These are phyloP conservation scores for Paramyrothecium roridum DNA, from an alignment of 2,329 filamentous ascomycete genomes.

Conservation along the genomic window DNA sequence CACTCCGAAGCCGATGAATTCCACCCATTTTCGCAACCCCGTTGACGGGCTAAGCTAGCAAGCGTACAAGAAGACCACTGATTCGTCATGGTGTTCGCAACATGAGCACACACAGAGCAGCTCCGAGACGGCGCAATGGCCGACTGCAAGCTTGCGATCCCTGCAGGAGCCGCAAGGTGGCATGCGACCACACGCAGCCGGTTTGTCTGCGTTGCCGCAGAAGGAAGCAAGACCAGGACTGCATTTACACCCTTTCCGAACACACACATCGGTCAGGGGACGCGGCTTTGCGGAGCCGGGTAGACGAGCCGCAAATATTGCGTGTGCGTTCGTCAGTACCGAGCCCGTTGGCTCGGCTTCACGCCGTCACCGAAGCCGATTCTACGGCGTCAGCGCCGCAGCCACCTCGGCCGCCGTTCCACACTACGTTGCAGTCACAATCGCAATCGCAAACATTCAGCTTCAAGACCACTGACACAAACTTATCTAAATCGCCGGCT, in stretches of 20 bases:
- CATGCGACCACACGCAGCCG: slow-evolving; percentile 33
- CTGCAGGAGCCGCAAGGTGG: slow-evolving; percentile 9
- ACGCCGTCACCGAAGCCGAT: not conserved
- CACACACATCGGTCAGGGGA: no score
- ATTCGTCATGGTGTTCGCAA: not conserved
- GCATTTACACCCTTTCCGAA: slow-evolving; percentile 5
- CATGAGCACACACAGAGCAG: not conserved
- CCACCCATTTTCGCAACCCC: not conserved
- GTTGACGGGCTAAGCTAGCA: not conserved
- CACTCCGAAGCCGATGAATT: no score
- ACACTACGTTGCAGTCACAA: no score
- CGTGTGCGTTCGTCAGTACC: not conserved
- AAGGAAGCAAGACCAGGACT: slow-evolving; percentile 3
- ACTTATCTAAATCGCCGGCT: not conserved
- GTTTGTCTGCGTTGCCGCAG: slow-evolving; percentile 27
- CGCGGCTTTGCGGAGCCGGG: not conserved
- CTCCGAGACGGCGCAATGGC: slow-evolving; percentile 6
- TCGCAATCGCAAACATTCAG: not conserved
- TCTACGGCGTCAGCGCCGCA: not conserved
- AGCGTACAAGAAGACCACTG: not conserved
- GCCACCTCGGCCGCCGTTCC: not conserved
- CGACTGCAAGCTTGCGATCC: slow-evolving; percentile 10
- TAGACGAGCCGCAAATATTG: no score
- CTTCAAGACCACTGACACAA: not conserved
- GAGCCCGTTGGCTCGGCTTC: not conserved